Base-by-base conservation (phyloP, 129 eudicot genomes). In the Rutidosis leptorrhynchoides region DNA sequence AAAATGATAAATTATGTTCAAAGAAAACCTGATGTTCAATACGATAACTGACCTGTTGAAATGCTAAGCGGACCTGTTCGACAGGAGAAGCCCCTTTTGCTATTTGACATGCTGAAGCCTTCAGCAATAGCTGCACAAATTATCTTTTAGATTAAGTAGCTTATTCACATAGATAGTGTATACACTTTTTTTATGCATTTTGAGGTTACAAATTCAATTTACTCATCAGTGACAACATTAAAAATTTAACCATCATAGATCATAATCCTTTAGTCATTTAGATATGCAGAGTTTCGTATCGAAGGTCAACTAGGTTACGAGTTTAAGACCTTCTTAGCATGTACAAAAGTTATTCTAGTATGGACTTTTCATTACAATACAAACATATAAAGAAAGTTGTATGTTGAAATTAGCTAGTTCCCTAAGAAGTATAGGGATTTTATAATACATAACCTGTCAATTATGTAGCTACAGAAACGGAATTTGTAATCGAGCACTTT, bases 21-120 rank as follows among this genome's bases (percentile, higher is more conserved):
- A 53, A 22, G 26, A 19, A 20, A 19, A 66, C 16, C 22, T 45
- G 27, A 49, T 59, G 22, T 45, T 49, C 56, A 63, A 65, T 61
- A 65, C 72, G 57, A 77, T 23, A 68, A 80, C 95, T 78, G 78
- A 92, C 98, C 98, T 87, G 90, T 65, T 82, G 82, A 37, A 92
- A 45, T 51, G 96, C 90, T 69, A 52, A 81, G 27, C 85, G 84
- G 62, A 92, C 73, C 46, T 85, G 96, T 73, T 92, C 95, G 72
- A 77, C 67, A 69, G 96, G 96, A 67, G 85, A 74, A 24, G 90
- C 85, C 49, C 70, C 61, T 76, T 85, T 87, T 59, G 95, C 84
- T 65, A 81, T 75, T 82, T 92, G 96, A 69, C 77, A 83, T 20
- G 87, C 85, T 52, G 95, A 85, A 43, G 85, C 82, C 87, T 87